Conservation (phyloP, 225 moss, liverwort and hornwort species). For the Bryoerythrophyllum caledonicum region DNA sequence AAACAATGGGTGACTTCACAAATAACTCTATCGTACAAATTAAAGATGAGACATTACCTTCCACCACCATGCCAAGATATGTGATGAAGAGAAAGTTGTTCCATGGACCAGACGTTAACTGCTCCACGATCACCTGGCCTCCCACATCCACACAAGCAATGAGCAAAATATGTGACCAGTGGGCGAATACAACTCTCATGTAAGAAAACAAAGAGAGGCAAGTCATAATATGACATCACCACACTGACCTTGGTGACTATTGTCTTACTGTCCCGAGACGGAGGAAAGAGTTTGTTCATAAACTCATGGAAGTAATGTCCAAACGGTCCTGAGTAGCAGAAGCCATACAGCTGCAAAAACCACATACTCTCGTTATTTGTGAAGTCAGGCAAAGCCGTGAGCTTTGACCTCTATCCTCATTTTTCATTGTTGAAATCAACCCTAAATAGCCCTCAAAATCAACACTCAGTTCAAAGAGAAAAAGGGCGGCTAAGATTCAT, state of each 20-base stretch:
- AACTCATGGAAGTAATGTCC: conserved; percentile 92
- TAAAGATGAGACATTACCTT: conserved; percentile 55
- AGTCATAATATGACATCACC: neutral
- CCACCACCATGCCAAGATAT: conserved; percentile 79
- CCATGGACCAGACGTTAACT: conserved; percentile 94
- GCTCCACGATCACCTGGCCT: conserved; percentile 83
- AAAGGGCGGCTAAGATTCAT: no score
- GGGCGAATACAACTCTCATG: neutral
- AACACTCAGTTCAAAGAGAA: no score
- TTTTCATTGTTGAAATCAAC: no score
- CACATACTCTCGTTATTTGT: conserved; percentile 12
- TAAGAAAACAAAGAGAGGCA: neutral
- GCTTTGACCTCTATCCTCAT: no score
- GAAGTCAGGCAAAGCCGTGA: no score
- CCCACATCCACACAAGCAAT: conserved; percentile 4
- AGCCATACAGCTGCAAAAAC: conserved; percentile 76
- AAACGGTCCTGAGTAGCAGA: conserved; percentile 88
- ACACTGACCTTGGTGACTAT: conserved; percentile 74
- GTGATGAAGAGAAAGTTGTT: conserved; percentile 88
- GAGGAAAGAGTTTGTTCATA: conserved; percentile 76
- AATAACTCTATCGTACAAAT: neutral
- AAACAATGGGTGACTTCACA: no score
- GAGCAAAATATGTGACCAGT: neutral
- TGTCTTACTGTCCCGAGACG: conserved; percentile 70
- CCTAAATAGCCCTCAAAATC: no score